These are phyloP conservation scores for Trichopus zeylanicus DNA, from an alignment of 116 monocot genomes.

Conservation along the genomic window DNA sequence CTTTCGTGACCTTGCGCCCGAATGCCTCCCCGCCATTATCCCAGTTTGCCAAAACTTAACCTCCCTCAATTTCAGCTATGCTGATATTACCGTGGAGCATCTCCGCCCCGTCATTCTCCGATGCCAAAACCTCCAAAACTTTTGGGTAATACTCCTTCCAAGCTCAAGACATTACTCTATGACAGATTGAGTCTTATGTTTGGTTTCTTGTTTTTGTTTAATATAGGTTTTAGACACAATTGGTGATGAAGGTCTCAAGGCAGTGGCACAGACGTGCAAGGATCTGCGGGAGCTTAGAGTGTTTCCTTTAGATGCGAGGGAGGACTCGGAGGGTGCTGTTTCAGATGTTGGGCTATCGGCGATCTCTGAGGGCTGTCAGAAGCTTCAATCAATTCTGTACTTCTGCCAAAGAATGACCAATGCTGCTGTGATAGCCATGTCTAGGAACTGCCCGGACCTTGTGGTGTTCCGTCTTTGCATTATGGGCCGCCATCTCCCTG, in stretches of 20 bases:
- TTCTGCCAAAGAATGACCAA: constrained; percentile 88
- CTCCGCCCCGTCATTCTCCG: constrained; percentile 26
- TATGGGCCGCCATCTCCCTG: constrained; percentile 67
- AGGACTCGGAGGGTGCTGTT: constrained; percentile 60
- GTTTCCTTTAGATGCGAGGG: constrained; percentile 50
- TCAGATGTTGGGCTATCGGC: constrained; percentile 62
- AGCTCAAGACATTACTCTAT: not conserved
- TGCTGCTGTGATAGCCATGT: constrained; percentile 63
- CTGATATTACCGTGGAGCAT: constrained; percentile 27
- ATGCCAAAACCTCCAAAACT: constrained; percentile 45
- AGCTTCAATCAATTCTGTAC: constrained; percentile 71
- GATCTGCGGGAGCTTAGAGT: constrained; percentile 73
- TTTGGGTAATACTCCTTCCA: constrained; percentile 38
- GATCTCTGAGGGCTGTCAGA: constrained; percentile 73
- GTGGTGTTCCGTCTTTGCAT: constrained; percentile 86
- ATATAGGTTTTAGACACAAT: constrained; percentile 80
- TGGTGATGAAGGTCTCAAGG: constrained; percentile 65
- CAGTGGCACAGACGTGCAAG: constrained; percentile 62
- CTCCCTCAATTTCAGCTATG: constrained; percentile 48
- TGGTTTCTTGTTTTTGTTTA: not conserved
- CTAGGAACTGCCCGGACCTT: constrained; percentile 67
- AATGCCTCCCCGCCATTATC: constrained; percentile 33
- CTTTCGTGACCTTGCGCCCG: constrained; percentile 22
- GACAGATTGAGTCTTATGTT: no score
- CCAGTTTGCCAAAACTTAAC: constrained; percentile 37